phyloP scores from a whole-genome alignment of 768 basidiomycete species.

The Lentinula guzmanii region DNA sequence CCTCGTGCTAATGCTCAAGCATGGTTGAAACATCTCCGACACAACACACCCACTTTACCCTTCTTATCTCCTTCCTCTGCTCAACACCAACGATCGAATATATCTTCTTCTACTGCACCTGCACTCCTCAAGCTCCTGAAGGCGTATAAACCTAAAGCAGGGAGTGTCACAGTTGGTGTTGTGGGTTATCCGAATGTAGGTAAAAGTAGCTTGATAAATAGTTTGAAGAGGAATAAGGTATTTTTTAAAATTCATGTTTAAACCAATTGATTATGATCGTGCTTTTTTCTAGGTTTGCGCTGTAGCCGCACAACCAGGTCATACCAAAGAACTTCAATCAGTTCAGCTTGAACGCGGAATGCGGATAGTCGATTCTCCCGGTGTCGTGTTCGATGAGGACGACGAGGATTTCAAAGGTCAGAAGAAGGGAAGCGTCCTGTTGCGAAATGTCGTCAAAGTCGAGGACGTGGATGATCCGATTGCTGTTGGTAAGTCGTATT shows the following conservation, averaged over 20 bases:
- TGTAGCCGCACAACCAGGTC: conserved; percentile 91
- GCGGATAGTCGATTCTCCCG: conserved; percentile 91
- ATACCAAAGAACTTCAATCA: conserved; percentile 89
- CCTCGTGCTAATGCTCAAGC: conserved; percentile 81
- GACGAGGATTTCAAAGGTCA: conserved; percentile 39
- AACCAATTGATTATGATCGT: not conserved
- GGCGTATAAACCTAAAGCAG: conserved; percentile 67
- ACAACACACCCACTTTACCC: conserved; percentile 87
- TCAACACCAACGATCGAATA: conserved; percentile 72
- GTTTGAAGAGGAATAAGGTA: conserved; percentile 79
- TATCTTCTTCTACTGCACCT: conserved; percentile 73
- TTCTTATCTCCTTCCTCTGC: conserved; percentile 79
- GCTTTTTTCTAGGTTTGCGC: conserved; percentile 61
- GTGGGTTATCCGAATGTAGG: conserved; percentile 98
- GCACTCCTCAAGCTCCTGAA: conserved; percentile 78
- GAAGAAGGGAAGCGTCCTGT: conserved; percentile 60
- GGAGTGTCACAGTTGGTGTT: conserved; percentile 81
- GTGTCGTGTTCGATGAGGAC: conserved; percentile 92
- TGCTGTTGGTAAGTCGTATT: conserved; percentile 58
- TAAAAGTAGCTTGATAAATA: conserved; percentile 92
- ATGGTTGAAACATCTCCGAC: conserved; percentile 90
- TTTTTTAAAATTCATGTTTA: not conserved
- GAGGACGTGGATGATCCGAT: conserved; percentile 91
- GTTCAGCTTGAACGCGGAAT: conserved; percentile 90
- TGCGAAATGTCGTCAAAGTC: conserved; percentile 86